phyloP scores from a whole-genome alignment of 805 yeast species.

The Teunomyces atbi region DNA sequence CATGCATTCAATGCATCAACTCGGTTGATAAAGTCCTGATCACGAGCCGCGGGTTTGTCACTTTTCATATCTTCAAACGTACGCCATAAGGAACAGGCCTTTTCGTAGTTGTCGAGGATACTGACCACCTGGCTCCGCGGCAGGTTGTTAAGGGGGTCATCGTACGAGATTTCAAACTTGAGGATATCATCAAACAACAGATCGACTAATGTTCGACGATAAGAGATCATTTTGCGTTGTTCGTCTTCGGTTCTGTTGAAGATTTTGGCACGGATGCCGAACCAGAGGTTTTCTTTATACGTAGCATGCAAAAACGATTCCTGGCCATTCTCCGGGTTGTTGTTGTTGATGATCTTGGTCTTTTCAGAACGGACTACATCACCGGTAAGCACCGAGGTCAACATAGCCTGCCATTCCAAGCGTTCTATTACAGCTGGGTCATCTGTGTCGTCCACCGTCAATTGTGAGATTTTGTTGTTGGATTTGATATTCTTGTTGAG shows the following conservation, averaged over 20 bases:
- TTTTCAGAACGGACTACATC: constrained; percentile 92
- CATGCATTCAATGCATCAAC: constrained; percentile 82
- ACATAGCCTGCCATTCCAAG: constrained; percentile 94
- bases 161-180: constrained; percentile 56
- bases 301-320: constrained; percentile 53
- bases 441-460: constrained; percentile 37
- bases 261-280: constrained; percentile 79
- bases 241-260: constrained; percentile 79
- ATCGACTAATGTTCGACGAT: constrained; percentile 71
- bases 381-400: constrained; percentile 86
- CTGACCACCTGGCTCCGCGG: constrained; percentile 50
- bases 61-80: constrained; percentile 72
- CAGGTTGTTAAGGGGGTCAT: constrained; percentile 23
- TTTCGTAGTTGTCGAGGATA: constrained; percentile 60
- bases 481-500: constrained; percentile 12
- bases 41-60: constrained; percentile 71
- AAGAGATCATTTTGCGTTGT: constrained; percentile 66
- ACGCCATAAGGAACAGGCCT: constrained; percentile 75
- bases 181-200: constrained; percentile 66
- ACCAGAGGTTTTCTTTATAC: constrained; percentile 77
- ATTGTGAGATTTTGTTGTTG: constrained; percentile 33
- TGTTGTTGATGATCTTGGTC: constrained; percentile 61
- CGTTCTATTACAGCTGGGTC: constrained; percentile 65
- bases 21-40: constrained; percentile 60
- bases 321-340: constrained; percentile 33